phyloP scores from a whole-genome alignment of 2,329 filamentous ascomycete species.

The Scolecobasidium constrictum region DNA sequence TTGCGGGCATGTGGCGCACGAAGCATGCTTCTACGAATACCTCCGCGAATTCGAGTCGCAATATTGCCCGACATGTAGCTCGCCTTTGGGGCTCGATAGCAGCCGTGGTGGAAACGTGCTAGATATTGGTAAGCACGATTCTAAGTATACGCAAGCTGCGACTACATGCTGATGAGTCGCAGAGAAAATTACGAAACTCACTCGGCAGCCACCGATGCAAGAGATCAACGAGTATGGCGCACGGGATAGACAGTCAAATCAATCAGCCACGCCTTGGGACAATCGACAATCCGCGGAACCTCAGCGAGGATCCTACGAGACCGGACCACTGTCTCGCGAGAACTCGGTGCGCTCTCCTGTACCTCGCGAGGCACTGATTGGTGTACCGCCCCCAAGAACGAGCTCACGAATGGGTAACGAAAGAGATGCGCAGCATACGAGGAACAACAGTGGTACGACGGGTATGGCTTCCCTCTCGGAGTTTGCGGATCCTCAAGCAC shows the following conservation, averaged over 20 bases:
- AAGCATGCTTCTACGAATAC: slow-evolving; percentile 98
- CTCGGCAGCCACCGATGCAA: not conserved
- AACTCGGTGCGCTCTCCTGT: not conserved
- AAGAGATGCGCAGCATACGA: slow-evolving; percentile 17
- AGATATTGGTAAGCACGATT: slow-evolving; percentile 60
- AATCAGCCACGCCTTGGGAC: slow-evolving; percentile 9
- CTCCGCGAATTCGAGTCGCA: slow-evolving; percentile 91
- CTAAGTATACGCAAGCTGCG: not conserved
- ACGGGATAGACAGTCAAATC: not conserved
- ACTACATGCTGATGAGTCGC: not conserved
- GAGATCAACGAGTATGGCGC: not conserved
- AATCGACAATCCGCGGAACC: slow-evolving; percentile 1
- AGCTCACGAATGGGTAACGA: not conserved
- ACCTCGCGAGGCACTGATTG: slow-evolving; percentile 2
- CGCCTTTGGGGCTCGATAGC: slow-evolving; percentile 82
- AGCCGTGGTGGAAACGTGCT: slow-evolving; percentile 87
- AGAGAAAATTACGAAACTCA: not conserved
- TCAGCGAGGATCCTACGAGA: not conserved
- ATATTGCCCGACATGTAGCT: slow-evolving; percentile 88
- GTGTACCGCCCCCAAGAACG: not conserved
- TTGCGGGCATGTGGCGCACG: slow-evolving; percentile 93
- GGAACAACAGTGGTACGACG: slow-evolving; percentile 70
- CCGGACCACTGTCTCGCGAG: not conserved
- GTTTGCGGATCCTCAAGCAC: slow-evolving; percentile 56
- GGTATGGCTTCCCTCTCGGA: slow-evolving; percentile 69